These are phyloP conservation scores for Penicillium sp. DNA, from an alignment of 2,329 filamentous ascomycete genomes.

Conservation along the genomic window DNA sequence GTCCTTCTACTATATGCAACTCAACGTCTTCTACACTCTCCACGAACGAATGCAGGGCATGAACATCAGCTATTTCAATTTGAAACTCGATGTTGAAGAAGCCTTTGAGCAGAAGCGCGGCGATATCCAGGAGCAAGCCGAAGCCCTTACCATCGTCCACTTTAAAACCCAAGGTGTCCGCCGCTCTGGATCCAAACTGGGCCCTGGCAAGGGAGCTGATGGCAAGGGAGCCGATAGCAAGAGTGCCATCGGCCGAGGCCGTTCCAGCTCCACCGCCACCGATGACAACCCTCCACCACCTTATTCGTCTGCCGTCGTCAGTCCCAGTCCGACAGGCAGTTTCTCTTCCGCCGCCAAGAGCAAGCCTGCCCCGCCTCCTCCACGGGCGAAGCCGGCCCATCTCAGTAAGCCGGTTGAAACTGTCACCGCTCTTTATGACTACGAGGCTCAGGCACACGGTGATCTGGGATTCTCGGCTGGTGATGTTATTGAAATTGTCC, in stretches of 20 bases:
- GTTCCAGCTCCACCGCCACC: conserved; percentile 41
- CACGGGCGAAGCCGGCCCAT: conserved; percentile 76
- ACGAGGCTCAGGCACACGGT: conserved; percentile 89
- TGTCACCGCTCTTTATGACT: conserved; percentile 91
- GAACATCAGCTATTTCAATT: conserved; percentile 96
- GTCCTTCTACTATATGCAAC: conserved; percentile 99
- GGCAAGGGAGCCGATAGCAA: conserved; percentile 39
- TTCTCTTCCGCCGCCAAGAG: conserved; percentile 62
- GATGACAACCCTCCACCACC: conserved; percentile 66
- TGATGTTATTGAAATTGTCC: conserved; percentile 84
- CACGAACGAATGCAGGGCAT: conserved; percentile 97
- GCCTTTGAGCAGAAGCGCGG: conserved; percentile 87
- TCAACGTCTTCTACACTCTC: conserved; percentile 98
- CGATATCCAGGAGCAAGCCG: conserved; percentile 81
- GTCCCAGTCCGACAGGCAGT: conserved; percentile 42
- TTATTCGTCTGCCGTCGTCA: conserved; percentile 52
- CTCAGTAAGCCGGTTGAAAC: conserved; percentile 70
- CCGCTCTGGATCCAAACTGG: conserved; percentile 33
- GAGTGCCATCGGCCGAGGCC: conserved; percentile 29
- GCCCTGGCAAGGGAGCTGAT: conserved; percentile 35
- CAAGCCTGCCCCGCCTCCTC: conserved; percentile 65
- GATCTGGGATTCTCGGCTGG: conserved; percentile 87
- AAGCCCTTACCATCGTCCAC: conserved; percentile 78
- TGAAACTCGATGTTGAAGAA: conserved; percentile 85
- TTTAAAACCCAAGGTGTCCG: conserved; percentile 81